Percentiles rank a stretch among this genome's conserved stretches.
These are phyloP conservation scores for Suhomyces sp. DNA, from an alignment of 805 yeast genomes.

Conservation along the genomic window DNA sequence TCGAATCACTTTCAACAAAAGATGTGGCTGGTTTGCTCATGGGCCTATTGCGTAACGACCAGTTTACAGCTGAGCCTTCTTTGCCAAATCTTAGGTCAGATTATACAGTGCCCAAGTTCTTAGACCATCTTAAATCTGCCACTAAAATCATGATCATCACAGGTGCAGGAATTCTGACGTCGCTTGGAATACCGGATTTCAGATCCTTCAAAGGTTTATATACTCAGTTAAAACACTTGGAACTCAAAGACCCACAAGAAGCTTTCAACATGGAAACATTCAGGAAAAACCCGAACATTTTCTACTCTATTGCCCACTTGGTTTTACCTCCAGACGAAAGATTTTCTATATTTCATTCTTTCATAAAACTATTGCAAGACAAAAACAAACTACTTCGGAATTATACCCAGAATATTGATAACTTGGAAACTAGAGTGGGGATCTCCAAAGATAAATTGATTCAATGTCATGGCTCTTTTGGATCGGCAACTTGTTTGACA, in stretches of 20 bases:
- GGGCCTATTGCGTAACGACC: constrained; percentile 12
- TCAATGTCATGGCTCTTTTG: constrained; percentile 84
- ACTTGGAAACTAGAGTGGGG: constrained; percentile 48
- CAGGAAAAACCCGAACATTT: constrained; percentile 71
- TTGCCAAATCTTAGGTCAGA: not conserved
- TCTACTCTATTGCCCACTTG: constrained; percentile 84
- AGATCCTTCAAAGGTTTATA: constrained; percentile 87
- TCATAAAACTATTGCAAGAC: constrained; percentile 36
- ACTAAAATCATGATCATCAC: constrained; percentile 68
- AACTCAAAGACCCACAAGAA: constrained; percentile 84
- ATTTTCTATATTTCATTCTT: constrained; percentile 39
- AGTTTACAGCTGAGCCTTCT: not conserved
- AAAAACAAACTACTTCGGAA: constrained; percentile 39
- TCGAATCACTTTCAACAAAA: constrained; percentile 6
- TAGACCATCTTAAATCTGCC: constrained; percentile 15
- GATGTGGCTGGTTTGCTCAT: constrained; percentile 12
- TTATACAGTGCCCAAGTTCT: constrained; percentile 14
- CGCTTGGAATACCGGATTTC: constrained; percentile 89
- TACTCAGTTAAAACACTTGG: constrained; percentile 62
- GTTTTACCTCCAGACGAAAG: constrained; percentile 59
- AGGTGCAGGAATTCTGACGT: constrained; percentile 92
- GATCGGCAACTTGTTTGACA: constrained; percentile 71
- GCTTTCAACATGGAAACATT: constrained; percentile 78
- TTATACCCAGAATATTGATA: constrained; percentile 47
- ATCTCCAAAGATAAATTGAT: constrained; percentile 56